phyloP scores from a whole-genome alignment of 78 protist genomes.

The Dictyostelium purpureum region DNA sequence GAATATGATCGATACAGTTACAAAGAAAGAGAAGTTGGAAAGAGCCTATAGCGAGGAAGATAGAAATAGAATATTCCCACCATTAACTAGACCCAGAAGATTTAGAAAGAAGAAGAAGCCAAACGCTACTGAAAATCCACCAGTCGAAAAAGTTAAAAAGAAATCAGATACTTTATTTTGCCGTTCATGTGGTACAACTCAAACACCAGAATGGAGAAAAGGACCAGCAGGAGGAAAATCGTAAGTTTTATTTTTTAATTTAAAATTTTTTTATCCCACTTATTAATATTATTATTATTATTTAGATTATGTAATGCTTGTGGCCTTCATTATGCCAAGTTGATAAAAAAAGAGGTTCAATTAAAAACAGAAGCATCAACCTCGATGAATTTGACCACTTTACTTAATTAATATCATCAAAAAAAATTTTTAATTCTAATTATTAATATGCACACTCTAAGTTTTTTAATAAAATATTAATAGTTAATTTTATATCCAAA shows the following conservation, averaged over 20 bases:
- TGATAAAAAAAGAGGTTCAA: constrained; percentile 44
- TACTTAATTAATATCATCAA: no score
- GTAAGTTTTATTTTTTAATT: no score
- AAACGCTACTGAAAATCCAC: not conserved
- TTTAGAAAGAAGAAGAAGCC: constrained; percentile 67
- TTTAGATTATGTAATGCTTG: constrained; percentile 76
- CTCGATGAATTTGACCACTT: no score
- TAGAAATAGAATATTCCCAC: constrained; percentile 44
- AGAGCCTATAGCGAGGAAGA: constrained; percentile 35
- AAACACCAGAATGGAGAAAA: constrained; percentile 76
- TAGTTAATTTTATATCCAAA: no score
- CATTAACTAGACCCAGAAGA: constrained; percentile 57
- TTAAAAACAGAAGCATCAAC: not conserved
- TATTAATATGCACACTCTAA: no score
- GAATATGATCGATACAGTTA: constrained; percentile 60
- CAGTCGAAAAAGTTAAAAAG: constrained; percentile 24
- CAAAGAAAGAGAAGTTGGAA: constrained; percentile 64
- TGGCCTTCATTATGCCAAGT: constrained; percentile 69
- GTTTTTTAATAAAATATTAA: no score
- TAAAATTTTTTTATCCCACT: no score
- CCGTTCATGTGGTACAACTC: constrained; percentile 69
- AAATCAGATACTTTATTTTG: constrained; percentile 18
- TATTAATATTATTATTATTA: no score
- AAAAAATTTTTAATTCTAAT: no score
- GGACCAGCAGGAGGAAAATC: constrained; percentile 76